Conservation (phyloP, 2,329 filamentous ascomycete species). For the Herpotrichia juniperi region DNA sequence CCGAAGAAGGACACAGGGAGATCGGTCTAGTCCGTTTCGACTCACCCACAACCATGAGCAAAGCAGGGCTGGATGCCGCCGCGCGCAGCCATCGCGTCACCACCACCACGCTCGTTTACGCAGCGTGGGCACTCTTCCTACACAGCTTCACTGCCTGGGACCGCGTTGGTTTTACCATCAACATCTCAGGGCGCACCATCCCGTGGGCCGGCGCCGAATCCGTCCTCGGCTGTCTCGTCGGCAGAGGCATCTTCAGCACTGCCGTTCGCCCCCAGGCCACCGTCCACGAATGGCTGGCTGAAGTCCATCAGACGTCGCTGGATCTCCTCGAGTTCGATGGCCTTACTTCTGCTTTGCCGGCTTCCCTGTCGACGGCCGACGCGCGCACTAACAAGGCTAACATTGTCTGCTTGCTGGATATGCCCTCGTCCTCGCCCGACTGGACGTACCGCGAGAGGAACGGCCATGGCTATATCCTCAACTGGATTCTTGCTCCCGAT, state of each 20-base stretch:
- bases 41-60: neutral
- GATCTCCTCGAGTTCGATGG: conserved; percentile 11
- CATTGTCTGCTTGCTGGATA: conserved; percentile 12
- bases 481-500: conserved; percentile 8
- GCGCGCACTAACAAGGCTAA: conserved; percentile 12
- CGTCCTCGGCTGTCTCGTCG: conserved; percentile 5
- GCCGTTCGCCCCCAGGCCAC: conserved; percentile 1
- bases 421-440: conserved; percentile 3
- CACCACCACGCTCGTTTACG: conserved; percentile 8
- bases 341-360: neutral
- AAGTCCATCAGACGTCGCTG: conserved; percentile 8
- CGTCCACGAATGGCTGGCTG: conserved; percentile 8
- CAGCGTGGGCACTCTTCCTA: conserved; percentile 13
- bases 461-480: conserved; percentile 8
- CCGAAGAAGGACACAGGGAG: neutral
- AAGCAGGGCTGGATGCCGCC: conserved; percentile 3
- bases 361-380: conserved; percentile 2
- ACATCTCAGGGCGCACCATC: conserved; percentile 9
- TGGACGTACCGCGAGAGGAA: conserved; percentile 8
- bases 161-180: conserved; percentile 9
- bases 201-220: conserved; percentile 7
- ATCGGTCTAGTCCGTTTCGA: conserved; percentile 1
- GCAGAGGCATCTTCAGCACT: conserved; percentile 4
- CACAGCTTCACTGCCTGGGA: conserved; percentile 7
- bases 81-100: conserved; percentile 7